phyloP scores from a whole-genome alignment of 179 eudicot species.

The Camellia oleifera region DNA sequence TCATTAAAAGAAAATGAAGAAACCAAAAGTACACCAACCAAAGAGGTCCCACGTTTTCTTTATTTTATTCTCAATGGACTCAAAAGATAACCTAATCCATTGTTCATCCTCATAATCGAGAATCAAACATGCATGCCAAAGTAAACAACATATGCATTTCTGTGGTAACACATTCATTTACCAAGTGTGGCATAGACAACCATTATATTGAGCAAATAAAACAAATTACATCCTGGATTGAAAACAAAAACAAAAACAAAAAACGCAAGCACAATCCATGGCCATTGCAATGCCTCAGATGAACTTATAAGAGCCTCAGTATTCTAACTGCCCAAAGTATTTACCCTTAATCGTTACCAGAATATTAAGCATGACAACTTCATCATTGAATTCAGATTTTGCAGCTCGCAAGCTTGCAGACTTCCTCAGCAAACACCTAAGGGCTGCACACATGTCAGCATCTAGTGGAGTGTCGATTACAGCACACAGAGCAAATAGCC shows the following conservation, averaged over 20 bases:
- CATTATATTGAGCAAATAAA: neutral
- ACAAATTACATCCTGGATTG: neutral
- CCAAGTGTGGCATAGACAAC: neutral
- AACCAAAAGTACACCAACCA: too few species aligned
- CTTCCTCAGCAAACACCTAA: slow-evolving; percentile 73
- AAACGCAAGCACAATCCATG: neutral
- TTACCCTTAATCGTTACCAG: slow-evolving; percentile 68
- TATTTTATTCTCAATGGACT: too few species aligned
- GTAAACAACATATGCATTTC: too few species aligned
- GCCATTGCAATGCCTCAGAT: neutral
- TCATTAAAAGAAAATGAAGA: too few species aligned
- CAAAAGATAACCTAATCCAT: too few species aligned
- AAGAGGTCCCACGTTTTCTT: too few species aligned
- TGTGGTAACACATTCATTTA: too few species aligned
- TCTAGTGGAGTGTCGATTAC: slow-evolving; percentile 75
- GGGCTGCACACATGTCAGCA: slow-evolving; percentile 75
- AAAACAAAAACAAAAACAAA: neutral
- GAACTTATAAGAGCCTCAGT: slow-evolving; percentile 13
- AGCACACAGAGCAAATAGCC: slow-evolving; percentile 88
- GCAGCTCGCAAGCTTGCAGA: slow-evolving; percentile 66
- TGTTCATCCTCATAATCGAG: too few species aligned
- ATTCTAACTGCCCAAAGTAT: slow-evolving; percentile 72
- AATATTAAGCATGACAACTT: slow-evolving; percentile 70
- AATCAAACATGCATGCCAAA: too few species aligned
- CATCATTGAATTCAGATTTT: slow-evolving; percentile 67